A percentile compares a stretch with the other conserved stretches of the same genome.
phyloP scores from a whole-genome alignment of 495 filamentous ascomycete genomes.

The Annulohypoxylon maeteangense region DNA sequence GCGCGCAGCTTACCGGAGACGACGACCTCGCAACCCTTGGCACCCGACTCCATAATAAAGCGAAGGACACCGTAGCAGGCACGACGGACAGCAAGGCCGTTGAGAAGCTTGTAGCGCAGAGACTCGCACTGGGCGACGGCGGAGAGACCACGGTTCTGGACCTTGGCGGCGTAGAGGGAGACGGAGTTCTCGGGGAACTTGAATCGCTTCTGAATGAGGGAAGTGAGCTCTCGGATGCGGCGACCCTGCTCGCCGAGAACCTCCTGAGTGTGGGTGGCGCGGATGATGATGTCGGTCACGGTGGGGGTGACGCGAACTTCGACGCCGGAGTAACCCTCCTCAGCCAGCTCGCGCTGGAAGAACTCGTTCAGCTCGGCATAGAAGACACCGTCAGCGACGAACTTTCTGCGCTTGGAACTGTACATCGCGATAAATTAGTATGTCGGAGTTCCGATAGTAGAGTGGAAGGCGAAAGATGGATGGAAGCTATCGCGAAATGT shows the following conservation, averaged over 20 bases:
- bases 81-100: constrained; percentile 95
- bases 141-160: constrained; percentile 99
- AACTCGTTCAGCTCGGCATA: constrained; percentile 99
- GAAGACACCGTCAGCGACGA: constrained; percentile 99
- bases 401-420: constrained; percentile 98
- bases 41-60: constrained; percentile 99
- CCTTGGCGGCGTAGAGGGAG: constrained; percentile 99
- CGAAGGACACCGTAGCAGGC: constrained; percentile 99
- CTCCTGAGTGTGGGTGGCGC: constrained; percentile 99
- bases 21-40: constrained; percentile 99
- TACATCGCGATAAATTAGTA: constrained; percentile 32
- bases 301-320: constrained; percentile 99
- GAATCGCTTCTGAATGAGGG: constrained; percentile 99
- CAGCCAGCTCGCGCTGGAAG: constrained; percentile 99
- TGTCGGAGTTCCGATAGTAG: neutral
- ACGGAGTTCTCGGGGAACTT: constrained; percentile 99
- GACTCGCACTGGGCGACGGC: constrained; percentile 99
- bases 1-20: constrained; percentile 98
- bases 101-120: constrained; percentile 99
- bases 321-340: constrained; percentile 99
- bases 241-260: constrained; percentile 99
- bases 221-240: constrained; percentile 99
- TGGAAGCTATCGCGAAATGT: constrained; percentile 12
- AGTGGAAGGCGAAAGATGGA: neutral
- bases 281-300: constrained; percentile 99